Conservation (phyloP, 805 yeast species). For the Teunomyces lycoperdinae region DNA sequence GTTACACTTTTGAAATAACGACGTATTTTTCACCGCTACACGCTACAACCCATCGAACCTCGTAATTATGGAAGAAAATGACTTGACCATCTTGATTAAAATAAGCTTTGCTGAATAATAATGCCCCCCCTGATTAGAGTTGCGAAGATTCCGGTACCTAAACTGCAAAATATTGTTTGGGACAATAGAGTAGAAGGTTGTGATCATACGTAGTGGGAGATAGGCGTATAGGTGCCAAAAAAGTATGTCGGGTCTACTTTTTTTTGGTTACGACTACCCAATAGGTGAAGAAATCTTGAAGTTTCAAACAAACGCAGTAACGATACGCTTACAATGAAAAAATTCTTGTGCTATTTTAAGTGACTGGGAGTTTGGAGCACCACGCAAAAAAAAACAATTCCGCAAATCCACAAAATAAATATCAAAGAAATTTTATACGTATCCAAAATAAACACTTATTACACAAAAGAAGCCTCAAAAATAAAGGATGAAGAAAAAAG, state of each 20-base stretch:
- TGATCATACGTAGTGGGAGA: too few species aligned
- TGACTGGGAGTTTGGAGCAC: too few species aligned
- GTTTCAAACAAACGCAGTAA: too few species aligned
- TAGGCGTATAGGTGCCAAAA: not conserved
- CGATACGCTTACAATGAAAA: too few species aligned
- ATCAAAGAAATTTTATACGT: not conserved
- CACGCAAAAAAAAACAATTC: not conserved
- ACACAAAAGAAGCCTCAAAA: not conserved
- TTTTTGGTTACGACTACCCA: too few species aligned
- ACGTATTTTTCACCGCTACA: not conserved
- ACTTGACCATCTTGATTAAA: not conserved
- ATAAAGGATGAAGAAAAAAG: not conserved
- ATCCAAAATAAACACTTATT: not conserved
- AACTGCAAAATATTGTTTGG: not conserved
- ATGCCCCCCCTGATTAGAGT: not conserved
- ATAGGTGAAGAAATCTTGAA: too few species aligned
- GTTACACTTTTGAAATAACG: not conserved
- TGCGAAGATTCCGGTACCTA: not conserved
- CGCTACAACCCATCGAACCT: not conserved
- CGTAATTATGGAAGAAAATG: not conserved
- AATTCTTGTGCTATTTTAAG: too few species aligned
- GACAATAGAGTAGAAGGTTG: not conserved
- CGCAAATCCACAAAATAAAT: not conserved
- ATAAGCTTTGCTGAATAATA: constrained; percentile 1
- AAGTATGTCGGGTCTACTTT: not conserved